Evolutionary conservation across 2,329 filamentous ascomycete species (phyloP).

Genomic region (Xenoacremonium recifei): DNA sequence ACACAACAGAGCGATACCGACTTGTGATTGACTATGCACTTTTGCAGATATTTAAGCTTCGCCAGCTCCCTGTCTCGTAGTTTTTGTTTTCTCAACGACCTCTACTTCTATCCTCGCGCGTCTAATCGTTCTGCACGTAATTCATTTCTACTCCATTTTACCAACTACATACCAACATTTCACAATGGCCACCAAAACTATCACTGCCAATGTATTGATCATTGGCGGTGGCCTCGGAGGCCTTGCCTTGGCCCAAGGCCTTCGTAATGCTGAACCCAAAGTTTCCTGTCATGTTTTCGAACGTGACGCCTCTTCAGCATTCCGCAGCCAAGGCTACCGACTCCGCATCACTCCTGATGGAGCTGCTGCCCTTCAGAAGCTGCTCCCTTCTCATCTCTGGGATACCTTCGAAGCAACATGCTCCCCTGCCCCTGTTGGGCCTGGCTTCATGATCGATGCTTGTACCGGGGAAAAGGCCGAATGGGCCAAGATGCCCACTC

Average conservation of each 20-base stretch:
- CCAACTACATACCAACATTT: too few relatives aligned
- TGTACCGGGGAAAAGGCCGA: constrained; percentile 1
- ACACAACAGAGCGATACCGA: too few relatives aligned
- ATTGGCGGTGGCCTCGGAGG: constrained; percentile 17
- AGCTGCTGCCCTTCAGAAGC: constrained; percentile 10
- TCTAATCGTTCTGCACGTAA: too few relatives aligned
- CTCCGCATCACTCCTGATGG: constrained; percentile 20
- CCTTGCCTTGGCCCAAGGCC: constrained; percentile 14
- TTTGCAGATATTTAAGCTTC: too few relatives aligned
- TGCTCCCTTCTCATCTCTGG: constrained; percentile 11
- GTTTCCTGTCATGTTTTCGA: constrained; percentile 15
- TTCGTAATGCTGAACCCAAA: constrained; percentile 9
- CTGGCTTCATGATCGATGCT: constrained; percentile 5
- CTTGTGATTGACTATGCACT: too few relatives aligned
- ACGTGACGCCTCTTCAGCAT: constrained; percentile 13
- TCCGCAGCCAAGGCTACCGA: constrained; percentile 18
- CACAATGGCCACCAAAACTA: too few relatives aligned
- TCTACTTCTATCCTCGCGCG: too few relatives aligned
- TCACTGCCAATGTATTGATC: constrained; percentile 15
- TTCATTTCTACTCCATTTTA: too few relatives aligned
- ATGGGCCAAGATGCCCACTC: background rate
- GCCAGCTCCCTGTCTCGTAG: too few relatives aligned
- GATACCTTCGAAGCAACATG: constrained; percentile 12
- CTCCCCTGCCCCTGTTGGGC: constrained; percentile 7
- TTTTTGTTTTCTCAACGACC: too few relatives aligned